phyloP scores from a whole-genome alignment of 2,329 filamentous ascomycete genomes.

The Colletotrichum gloeosporioides region DNA sequence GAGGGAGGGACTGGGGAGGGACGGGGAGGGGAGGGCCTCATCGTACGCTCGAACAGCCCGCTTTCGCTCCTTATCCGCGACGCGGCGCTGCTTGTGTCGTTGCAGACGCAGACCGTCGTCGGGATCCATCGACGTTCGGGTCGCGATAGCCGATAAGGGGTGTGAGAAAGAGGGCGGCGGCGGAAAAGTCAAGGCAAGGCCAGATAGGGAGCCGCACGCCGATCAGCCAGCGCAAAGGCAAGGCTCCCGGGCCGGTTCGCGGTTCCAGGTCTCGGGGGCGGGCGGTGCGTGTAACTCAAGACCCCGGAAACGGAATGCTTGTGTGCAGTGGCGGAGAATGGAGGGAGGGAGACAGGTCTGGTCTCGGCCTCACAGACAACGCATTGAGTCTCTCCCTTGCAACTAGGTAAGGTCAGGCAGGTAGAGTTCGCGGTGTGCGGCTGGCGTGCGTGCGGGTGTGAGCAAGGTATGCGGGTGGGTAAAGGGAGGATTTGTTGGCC shows the following conservation, averaged over 20 bases:
- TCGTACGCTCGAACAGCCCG: constrained; percentile 30
- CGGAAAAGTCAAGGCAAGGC: not conserved
- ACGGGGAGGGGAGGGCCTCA: not conserved
- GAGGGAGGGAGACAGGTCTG: not conserved
- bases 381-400: not conserved
- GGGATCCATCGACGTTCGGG: constrained; percentile 14
- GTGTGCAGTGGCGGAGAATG: not conserved
- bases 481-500: not conserved
- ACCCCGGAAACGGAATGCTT: not conserved
- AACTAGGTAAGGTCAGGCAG: not conserved
- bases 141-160: constrained; percentile 13
- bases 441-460: not conserved
- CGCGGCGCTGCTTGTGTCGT: constrained; percentile 26
- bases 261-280: not conserved
- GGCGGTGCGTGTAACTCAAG: not conserved
- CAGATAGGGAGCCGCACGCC: not conserved
- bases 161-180: not conserved
- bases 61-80: constrained; percentile 31
- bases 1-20: fast-evolving
- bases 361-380: not conserved
- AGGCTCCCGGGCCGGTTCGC: constrained; percentile 15
- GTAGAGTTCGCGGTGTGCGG: not conserved
- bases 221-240: constrained; percentile 3
- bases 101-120: constrained; percentile 22
- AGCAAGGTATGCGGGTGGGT: constrained; percentile 12